phyloP scores from a whole-genome alignment of 1,284 basidiomycete species.

The Erythrobasidium hasegawianum region DNA sequence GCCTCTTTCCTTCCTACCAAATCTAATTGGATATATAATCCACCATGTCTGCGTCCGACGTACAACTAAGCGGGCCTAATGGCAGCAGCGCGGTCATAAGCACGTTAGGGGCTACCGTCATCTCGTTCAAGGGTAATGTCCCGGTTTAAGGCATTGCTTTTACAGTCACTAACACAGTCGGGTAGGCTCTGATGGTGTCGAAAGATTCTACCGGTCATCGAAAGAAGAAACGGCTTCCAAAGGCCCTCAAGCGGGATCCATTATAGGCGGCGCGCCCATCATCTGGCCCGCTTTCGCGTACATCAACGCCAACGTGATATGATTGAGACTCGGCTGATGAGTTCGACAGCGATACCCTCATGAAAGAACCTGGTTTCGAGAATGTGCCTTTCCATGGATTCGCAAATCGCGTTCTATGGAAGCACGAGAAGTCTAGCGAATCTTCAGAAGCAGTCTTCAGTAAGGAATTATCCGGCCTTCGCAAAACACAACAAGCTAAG shows the following conservation, averaged over 20 bases:
- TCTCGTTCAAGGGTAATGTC: not conserved
- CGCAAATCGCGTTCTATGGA: not conserved
- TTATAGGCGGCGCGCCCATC: not conserved
- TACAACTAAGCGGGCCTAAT: not conserved
- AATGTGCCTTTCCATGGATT: constrained; percentile 2
- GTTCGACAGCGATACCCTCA: not conserved
- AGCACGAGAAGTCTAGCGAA: not conserved
- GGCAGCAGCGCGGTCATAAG: not conserved
- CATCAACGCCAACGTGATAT: not conserved
- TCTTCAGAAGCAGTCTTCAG: not conserved
- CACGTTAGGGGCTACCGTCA: constrained; percentile 1
- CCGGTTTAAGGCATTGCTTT: not conserved
- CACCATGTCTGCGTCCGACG: too few species aligned
- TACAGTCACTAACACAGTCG: not conserved
- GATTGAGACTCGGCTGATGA: not conserved
- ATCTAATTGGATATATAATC: too few species aligned
- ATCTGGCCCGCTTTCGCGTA: constrained; percentile 1
- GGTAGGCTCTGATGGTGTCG: not conserved
- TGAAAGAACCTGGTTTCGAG: constrained; percentile 3
- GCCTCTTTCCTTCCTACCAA: too few species aligned
- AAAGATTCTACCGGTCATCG: not conserved
- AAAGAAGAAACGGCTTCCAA: not conserved
- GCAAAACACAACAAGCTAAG: too few species aligned
- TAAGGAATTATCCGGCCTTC: too few species aligned
- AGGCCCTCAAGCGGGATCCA: not conserved